Base-by-base conservation (phyloP, 805 yeast species). In the Yamadazyma nakazawae region DNA sequence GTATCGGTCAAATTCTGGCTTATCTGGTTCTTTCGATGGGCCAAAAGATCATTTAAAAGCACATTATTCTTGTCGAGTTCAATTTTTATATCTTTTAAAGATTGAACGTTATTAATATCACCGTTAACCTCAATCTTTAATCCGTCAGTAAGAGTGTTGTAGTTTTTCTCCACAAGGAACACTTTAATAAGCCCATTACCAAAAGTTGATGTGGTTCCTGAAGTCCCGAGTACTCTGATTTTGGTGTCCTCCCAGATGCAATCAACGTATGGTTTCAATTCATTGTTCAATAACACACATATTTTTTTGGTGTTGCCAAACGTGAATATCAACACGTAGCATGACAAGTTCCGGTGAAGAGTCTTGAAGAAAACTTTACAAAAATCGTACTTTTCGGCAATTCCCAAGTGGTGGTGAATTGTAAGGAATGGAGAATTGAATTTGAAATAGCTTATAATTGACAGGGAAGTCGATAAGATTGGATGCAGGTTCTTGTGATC, bases 171-270 rank as follows among this genome's bases (percentile, higher is more conserved):
- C 49, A 66, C 47, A 12, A 62, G 57, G 37, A 51, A 58, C 31
- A 62, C 42, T 34, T 59, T 54, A 32, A 64, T 54, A n/a, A 61
- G 49, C 1, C 66, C 65, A 39, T 59, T 63, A 11, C 69, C 69
- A 49, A 67, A 67, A 2, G 70, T 64, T 19, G 72, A 66, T 3
- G 66, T 55, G 2, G 63, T 62, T 0, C 68, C 68, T 16, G 70
- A 58, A 1, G 64, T 62, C 2, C 72, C 71, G 39, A 55, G 44
- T 9, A 64, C 50, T 14, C 72, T 58, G 25, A 66, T 48, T 44
- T 64, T 65, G 14, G 70, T 61, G 32, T 49, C 54, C 35, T 57
- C 57, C 54, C 56, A 61, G 11, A 49, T 40, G 25, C 62, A 54
- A 40, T 67, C 72, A 4, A 61, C 63, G 17, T 59, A 61, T 1